A percentile compares a stretch with the other conserved stretches of the same genome.
These are phyloP conservation scores for Mycotypha africana DNA, from an alignment of 371 early-diverging fungal genomes.

Conservation along the genomic window DNA sequence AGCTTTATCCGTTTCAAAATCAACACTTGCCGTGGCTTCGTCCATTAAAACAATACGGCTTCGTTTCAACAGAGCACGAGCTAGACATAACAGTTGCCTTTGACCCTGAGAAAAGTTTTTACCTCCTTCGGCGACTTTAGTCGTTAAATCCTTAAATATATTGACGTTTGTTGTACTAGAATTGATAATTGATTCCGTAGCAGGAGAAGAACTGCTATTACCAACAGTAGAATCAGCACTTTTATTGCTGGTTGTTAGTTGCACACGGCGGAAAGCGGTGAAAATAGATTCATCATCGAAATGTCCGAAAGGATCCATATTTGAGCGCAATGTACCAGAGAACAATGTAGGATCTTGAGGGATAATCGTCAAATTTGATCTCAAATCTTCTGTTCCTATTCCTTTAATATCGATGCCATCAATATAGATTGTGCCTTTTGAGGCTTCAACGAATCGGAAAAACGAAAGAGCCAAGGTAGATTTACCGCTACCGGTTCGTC, in stretches of 20 bases:
- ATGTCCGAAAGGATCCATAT: conserved; percentile 72
- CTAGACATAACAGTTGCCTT: conserved; percentile 76
- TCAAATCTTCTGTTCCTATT: conserved; percentile 61
- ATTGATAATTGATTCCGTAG: conserved; percentile 23
- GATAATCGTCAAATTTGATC: conserved; percentile 61
- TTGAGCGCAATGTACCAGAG: conserved; percentile 74
- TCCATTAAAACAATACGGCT: conserved; percentile 53
- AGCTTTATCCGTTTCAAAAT: conserved; percentile 54
- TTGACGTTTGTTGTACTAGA: conserved; percentile 17
- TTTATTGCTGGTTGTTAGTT: no score
- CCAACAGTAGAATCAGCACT: no score
- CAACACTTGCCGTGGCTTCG: conserved; percentile 60
- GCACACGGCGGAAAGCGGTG: no score
- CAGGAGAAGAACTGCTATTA: not conserved
- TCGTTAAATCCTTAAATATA: conserved; percentile 15
- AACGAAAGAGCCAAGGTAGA: conserved; percentile 63
- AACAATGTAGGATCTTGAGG: conserved; percentile 79
- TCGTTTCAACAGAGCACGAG: conserved; percentile 65
- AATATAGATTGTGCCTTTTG: conserved; percentile 55
- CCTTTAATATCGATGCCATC: conserved; percentile 68
- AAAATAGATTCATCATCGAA: no score
- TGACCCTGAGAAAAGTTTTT: conserved; percentile 79
- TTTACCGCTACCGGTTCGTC: conserved; percentile 60
- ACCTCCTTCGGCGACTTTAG: conserved; percentile 62
- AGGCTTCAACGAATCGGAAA: conserved; percentile 71